Evolutionary conservation across 768 basidiomycete genomes (phyloP).

Genomic region (Neoboletus subvelutipes): DNA sequence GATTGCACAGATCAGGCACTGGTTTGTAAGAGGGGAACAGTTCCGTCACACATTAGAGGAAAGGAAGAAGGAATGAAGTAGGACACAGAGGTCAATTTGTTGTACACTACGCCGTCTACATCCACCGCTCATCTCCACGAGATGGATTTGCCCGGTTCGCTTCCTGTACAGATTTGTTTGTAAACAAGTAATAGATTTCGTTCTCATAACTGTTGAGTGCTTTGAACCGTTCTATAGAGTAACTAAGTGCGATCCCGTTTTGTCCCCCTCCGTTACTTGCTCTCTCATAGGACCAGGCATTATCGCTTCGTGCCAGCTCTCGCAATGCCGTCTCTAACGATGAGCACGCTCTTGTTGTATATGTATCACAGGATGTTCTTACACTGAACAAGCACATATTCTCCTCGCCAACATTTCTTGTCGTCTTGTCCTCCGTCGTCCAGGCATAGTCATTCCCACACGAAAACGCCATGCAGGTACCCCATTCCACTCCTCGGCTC

Average conservation of each 20-base stretch:
- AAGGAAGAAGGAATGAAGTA: neutral
- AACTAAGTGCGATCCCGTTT: neutral
- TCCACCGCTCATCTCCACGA: neutral
- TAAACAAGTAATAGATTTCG: neutral
- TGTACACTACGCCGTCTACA: constrained; percentile 14
- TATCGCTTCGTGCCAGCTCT: neutral
- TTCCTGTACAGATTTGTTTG: neutral
- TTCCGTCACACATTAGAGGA: constrained; percentile 7
- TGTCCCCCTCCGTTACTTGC: neutral
- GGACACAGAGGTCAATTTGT: constrained; percentile 4
- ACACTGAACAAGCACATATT: constrained; percentile 71
- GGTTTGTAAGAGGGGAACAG: neutral
- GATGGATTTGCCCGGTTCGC: neutral
- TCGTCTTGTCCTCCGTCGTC: constrained; percentile 41
- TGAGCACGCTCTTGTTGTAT: neutral
- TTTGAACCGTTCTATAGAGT: neutral
- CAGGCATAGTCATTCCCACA: constrained; percentile 78
- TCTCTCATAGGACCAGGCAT: neutral
- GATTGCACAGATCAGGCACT: neutral
- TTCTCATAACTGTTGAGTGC: neutral
- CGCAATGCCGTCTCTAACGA: neutral
- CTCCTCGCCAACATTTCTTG: constrained; percentile 63
- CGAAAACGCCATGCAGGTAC: constrained; percentile 85
- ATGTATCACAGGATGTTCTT: constrained; percentile 3
- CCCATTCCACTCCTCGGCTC: constrained; percentile 87